phyloP scores from a whole-genome alignment of 2,329 filamentous ascomycete species.

The Trichophyton benhamiae region DNA sequence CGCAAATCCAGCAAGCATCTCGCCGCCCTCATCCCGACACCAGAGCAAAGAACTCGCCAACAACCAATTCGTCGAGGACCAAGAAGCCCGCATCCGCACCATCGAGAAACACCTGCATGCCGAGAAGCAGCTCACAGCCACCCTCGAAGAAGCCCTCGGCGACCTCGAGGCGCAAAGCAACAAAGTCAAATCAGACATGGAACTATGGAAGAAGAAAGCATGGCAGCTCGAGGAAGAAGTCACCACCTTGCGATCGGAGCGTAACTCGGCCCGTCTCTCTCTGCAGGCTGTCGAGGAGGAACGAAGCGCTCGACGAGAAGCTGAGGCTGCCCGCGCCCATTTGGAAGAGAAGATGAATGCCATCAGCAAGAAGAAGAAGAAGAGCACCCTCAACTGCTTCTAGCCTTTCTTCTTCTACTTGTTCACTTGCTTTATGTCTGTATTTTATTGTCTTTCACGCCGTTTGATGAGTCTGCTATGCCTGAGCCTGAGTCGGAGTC shows the following conservation, averaged over 20 bases:
- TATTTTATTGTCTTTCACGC: background rate
- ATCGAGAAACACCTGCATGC: constrained; percentile 95
- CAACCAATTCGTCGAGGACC: constrained; percentile 80
- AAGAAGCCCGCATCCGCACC: constrained; percentile 84
- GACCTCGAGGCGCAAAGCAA: constrained; percentile 87
- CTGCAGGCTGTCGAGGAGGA: constrained; percentile 94
- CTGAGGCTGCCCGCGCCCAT: constrained; percentile 76
- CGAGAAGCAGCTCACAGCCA: constrained; percentile 91
- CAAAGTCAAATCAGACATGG: constrained; percentile 81
- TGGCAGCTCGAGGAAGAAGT: constrained; percentile 56
- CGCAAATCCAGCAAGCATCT: constrained; percentile 42
- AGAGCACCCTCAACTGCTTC: constrained; percentile 96
- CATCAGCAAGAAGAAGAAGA: constrained; percentile 82
- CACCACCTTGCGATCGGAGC: constrained; percentile 44
- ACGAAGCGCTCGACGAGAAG: constrained; percentile 77
- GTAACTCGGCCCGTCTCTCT: constrained; percentile 47
- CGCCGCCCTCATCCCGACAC: constrained; percentile 54
- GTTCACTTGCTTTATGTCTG: too few relatives aligned
- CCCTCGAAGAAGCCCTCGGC: constrained; percentile 86
- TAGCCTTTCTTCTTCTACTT: constrained; percentile 34
- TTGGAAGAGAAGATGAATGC: constrained; percentile 92
- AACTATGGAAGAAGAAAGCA: constrained; percentile 81
- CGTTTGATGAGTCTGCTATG: background rate
- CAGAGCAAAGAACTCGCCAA: constrained; percentile 69
- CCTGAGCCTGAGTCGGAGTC: too few relatives aligned